These are phyloP conservation scores for Ramaria sp. DNA, from an alignment of 768 basidiomycete species.

Conservation along the genomic window DNA sequence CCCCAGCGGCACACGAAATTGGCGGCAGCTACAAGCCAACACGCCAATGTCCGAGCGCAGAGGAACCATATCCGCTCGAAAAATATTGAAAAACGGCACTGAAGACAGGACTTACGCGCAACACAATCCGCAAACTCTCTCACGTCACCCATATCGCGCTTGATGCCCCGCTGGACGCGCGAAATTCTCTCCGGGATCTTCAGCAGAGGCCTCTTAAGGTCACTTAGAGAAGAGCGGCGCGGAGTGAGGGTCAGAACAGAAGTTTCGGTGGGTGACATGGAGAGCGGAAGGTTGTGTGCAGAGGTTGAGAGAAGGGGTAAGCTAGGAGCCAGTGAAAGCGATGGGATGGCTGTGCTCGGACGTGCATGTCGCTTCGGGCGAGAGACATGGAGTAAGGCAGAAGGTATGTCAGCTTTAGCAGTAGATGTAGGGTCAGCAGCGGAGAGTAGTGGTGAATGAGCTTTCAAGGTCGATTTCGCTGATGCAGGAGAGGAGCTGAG, in stretches of 20 bases:
- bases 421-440: no score
- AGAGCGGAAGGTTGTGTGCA: background rate
- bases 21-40: background rate
- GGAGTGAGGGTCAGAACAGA: conserved; percentile 13
- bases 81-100: background rate
- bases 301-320: no score
- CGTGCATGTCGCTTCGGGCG: no score
- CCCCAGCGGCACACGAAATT: background rate
- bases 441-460: no score
- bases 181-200: conserved; percentile 24
- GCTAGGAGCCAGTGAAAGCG: background rate
- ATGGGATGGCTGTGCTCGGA: background rate
- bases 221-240: conserved; percentile 55
- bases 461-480: background rate
- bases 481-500: background rate
- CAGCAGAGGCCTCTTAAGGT: conserved; percentile 58
- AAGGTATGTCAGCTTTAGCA: no score
- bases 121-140: conserved; percentile 77
- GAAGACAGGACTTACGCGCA: conserved; percentile 3
- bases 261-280: background rate
- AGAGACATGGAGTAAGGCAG: no score
- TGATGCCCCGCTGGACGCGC: conserved; percentile 68
- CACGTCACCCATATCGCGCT: conserved; percentile 71
- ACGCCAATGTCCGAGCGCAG: background rate
- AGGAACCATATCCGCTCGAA: background rate